Conservation (phyloP, 495 filamentous ascomycete genomes). For the Penicillium riverlandense region DNA sequence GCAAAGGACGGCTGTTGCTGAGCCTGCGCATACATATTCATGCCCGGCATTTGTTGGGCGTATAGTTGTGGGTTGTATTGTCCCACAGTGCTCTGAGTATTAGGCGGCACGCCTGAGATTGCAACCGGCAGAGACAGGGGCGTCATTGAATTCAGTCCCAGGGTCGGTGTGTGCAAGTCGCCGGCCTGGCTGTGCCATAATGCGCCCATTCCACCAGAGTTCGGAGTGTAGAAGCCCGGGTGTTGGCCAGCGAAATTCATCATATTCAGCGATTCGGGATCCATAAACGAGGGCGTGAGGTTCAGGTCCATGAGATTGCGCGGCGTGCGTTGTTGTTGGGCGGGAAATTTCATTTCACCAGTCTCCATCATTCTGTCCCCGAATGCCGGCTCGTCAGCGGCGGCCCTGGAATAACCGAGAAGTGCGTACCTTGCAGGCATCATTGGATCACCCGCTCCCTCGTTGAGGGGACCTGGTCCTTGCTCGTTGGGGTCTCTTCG, state of each 20-base stretch:
- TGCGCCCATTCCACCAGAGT: slow-evolving; percentile 74
- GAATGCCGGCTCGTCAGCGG: slow-evolving; percentile 4
- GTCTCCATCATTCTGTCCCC: slow-evolving; percentile 18
- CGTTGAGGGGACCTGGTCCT: neutral
- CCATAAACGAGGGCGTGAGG: slow-evolving; percentile 82
- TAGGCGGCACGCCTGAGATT: slow-evolving; percentile 12
- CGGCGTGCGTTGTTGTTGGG: slow-evolving; percentile 62
- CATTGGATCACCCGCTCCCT: slow-evolving; percentile 6
- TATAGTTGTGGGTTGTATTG: slow-evolving; percentile 49
- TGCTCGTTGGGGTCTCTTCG: slow-evolving; percentile 2
- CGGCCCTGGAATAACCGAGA: neutral
- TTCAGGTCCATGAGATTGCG: slow-evolving; percentile 71
- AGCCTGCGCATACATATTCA: slow-evolving; percentile 58
- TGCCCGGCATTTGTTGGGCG: slow-evolving; percentile 62
- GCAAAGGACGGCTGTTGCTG: slow-evolving; percentile 54
- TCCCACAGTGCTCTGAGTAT: slow-evolving; percentile 15
- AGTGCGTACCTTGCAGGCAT: slow-evolving; percentile 21
- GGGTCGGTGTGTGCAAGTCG: slow-evolving; percentile 81
- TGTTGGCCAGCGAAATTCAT: slow-evolving; percentile 68
- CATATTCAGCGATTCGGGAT: slow-evolving; percentile 77
- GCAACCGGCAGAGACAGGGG: slow-evolving; percentile 70
- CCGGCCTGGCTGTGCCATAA: slow-evolving; percentile 79
- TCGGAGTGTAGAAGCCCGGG: slow-evolving; percentile 82
- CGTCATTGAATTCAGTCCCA: slow-evolving; percentile 70
- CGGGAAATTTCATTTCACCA: slow-evolving; percentile 57